Evolutionary conservation across 2,329 filamentous ascomycete genomes (phyloP), one percentile per base, ranked within the genome.

Genomic region (Fusarium sp.): DNA sequence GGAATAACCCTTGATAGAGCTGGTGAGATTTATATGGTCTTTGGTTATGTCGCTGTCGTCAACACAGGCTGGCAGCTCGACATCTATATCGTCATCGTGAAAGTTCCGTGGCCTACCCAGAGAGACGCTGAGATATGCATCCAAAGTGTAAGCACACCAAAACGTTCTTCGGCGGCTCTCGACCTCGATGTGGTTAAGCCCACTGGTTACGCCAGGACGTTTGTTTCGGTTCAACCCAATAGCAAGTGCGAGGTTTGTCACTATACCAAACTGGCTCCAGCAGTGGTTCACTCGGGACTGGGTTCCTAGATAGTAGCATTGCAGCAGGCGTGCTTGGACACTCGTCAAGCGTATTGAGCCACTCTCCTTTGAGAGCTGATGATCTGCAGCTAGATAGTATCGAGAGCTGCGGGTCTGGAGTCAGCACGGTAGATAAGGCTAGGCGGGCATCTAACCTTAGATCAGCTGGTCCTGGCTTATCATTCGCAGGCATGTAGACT

Each of bases 221-320:
- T 50, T 61, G 1, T 71, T 71, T 2, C 68, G 41, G 8, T 70
- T 70, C 0, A 70, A 43, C 0, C 82, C 61, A 60, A 81, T 53
- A 62, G 74, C 74, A 13, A 74, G 70, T 0, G 73, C 75, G 1
- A 82, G 60, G 31, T 80, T 78, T 0, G 76, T 73, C 0, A 74
- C 72, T 0, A 75, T 80, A 1, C 80, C 80, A 9, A 82, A 82
- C 0, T 78, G 70, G 39, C 73, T 80, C 80, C 80, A 82, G 53
- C 76, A 79, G 36, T 81, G 78, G 47, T 82, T 82, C 61, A 82
- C 74, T 3, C 80, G 77, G 4, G 79, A 81, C 7, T 75, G 76
- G 0, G 78, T 72, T 1, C 82, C 73, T 1, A 82, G 72, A 48
- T 79, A 82, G 28, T 77, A 78, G 31, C 78, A 79, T 61, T 81